Conservation (phyloP, 2,329 filamentous ascomycete species). For the Pseudogymnoascus sp. region DNA sequence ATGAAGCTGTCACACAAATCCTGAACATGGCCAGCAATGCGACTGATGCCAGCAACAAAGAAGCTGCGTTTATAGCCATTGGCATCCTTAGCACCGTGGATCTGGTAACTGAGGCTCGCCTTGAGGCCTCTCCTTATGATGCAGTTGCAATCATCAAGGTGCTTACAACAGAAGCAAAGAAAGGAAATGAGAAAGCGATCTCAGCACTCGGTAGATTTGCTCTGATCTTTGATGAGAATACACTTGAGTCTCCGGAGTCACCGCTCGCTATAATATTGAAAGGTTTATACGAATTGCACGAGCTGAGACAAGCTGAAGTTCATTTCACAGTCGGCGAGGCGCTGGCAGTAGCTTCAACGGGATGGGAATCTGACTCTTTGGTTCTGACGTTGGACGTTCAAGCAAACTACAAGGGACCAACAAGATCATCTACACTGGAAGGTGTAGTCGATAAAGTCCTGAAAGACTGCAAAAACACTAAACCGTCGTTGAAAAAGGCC, state of each 20-base stretch:
- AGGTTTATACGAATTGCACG: constrained; percentile 68
- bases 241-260: constrained; percentile 29
- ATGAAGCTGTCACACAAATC: constrained; percentile 37
- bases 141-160: constrained; percentile 45
- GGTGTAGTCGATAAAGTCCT: constrained; percentile 62
- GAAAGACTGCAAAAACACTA: constrained; percentile 70
- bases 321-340: constrained; percentile 91
- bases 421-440: constrained; percentile 32
- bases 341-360: constrained; percentile 65
- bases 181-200: constrained; percentile 76
- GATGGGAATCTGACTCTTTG: constrained; percentile 79
- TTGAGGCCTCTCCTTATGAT: constrained; percentile 20
- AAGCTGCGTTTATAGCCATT: constrained; percentile 49
- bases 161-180: constrained; percentile 63
- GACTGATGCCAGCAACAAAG: constrained; percentile 49
- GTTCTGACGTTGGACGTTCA: constrained; percentile 71
- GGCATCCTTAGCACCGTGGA: constrained; percentile 56
- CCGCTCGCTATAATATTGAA: constrained; percentile 52
- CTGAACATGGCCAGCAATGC: constrained; percentile 46
- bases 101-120: constrained; percentile 32
- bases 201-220: constrained; percentile 71
- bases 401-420: constrained; percentile 36
- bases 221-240: constrained; percentile 48
- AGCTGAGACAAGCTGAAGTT: constrained; percentile 76
- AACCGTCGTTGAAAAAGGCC: constrained; percentile 83